Percentiles rank a stretch among this genome's conserved stretches.
Evolutionary conservation across 495 filamentous ascomycete species (phyloP).

Genomic region (Hapsidospora chrysogenum): DNA sequence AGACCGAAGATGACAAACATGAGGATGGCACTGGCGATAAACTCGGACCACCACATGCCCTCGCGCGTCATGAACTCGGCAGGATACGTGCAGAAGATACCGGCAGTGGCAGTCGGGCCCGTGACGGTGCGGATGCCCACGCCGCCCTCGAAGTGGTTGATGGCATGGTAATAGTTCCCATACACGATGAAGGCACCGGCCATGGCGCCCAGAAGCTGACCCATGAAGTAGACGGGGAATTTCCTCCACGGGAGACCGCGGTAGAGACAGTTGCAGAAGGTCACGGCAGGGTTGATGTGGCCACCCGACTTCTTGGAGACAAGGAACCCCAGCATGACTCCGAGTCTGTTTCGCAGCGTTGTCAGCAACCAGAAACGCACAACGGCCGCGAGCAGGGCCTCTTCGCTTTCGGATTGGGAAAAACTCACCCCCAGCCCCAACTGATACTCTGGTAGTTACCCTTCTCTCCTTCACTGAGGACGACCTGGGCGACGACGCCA

Average conservation of each 20-base stretch:
- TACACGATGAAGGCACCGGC: constrained; percentile 36
- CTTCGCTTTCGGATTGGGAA: background rate
- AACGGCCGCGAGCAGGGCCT: no score
- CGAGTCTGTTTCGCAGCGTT: constrained; percentile 13
- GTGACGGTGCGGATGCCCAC: constrained; percentile 37
- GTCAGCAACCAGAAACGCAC: background rate
- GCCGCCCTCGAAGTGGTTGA: constrained; percentile 39
- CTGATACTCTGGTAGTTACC: constrained; percentile 44
- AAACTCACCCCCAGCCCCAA: constrained; percentile 36
- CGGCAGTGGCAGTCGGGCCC: constrained; percentile 37
- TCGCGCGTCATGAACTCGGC: constrained; percentile 37
- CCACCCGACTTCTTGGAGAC: constrained; percentile 39
- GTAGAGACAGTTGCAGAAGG: constrained; percentile 44
- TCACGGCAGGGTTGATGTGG: constrained; percentile 50
- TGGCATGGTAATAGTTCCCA: constrained; percentile 36
- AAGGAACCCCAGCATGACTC: constrained; percentile 53
- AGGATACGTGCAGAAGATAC: constrained; percentile 51
- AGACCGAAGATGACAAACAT: constrained; percentile 55
- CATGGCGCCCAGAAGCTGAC: constrained; percentile 40
- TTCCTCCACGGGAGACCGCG: constrained; percentile 45
- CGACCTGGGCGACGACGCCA: constrained; percentile 42
- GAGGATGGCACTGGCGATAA: constrained; percentile 40
- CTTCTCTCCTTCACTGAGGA: constrained; percentile 27
- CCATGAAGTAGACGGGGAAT: constrained; percentile 33
- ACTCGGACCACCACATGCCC: constrained; percentile 46